A percentile compares a stretch with the other conserved stretches of the same genome.
Conservation (phyloP, 495 filamentous ascomycete genomes). For the Podospora conica region DNA sequence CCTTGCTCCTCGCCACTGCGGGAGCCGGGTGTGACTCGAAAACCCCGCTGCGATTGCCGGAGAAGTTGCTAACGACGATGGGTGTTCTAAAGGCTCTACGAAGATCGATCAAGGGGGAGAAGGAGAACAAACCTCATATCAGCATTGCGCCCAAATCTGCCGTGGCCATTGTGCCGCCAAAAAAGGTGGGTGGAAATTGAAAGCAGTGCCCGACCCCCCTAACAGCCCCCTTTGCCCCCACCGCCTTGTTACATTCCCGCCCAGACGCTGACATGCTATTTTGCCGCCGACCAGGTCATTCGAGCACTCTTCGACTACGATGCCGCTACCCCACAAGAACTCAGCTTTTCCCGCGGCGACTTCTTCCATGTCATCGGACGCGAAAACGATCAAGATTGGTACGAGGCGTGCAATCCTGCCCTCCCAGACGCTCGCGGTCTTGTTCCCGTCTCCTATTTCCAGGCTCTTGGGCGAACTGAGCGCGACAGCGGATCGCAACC, state of each 20-base stretch:
- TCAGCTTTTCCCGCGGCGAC: slow-evolving; percentile 88
- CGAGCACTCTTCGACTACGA: slow-evolving; percentile 92
- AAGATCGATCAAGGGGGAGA: slow-evolving; percentile 83
- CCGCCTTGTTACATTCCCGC: not conserved
- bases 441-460: slow-evolving; percentile 90
- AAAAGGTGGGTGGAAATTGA: slow-evolving; percentile 65
- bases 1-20: not conserved
- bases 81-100: slow-evolving; percentile 61
- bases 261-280: slow-evolving; percentile 22
- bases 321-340: slow-evolving; percentile 67
- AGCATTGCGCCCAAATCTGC: slow-evolving; percentile 89
- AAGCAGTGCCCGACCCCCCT: slow-evolving; percentile 4
- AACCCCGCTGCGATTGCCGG: not conserved
- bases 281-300: slow-evolving; percentile 63
- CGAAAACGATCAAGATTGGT: slow-evolving; percentile 93
- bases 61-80: slow-evolving; percentile 33
- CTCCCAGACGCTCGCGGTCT: slow-evolving; percentile 82
- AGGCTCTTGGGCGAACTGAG: slow-evolving; percentile 82
- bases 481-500: slow-evolving; percentile 75
- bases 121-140: slow-evolving; percentile 70
- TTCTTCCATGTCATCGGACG: slow-evolving; percentile 98
- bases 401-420: slow-evolving; percentile 96
- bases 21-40: not conserved
- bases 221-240: not conserved
- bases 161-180: slow-evolving; percentile 91